These are phyloP conservation scores for Castanea crenata DNA, from an alignment of 306 rosid genomes.

Conservation along the genomic window DNA sequence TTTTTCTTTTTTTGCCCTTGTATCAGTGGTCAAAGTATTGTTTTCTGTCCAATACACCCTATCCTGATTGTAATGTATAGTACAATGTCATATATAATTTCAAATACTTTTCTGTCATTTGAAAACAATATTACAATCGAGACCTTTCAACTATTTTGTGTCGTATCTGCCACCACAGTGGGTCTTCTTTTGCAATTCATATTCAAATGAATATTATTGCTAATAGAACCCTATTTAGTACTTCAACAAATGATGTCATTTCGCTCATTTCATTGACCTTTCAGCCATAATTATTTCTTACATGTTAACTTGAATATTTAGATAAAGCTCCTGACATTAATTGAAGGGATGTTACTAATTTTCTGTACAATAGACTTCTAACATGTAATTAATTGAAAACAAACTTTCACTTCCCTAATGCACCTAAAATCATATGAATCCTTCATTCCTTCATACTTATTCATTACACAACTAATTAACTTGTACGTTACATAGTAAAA, in stretches of 20 bases:
- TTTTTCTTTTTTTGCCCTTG: not conserved
- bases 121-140: not conserved
- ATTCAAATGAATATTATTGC: not conserved
- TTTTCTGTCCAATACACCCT: not conserved
- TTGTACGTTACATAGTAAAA: too few relatives aligned
- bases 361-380: too few relatives aligned
- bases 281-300: not conserved
- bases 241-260: not conserved
- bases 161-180: not conserved
- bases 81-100: not conserved
- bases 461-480: too few relatives aligned
- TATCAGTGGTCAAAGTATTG: constrained; percentile 9
- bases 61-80: not conserved
- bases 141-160: not conserved
- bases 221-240: not conserved
- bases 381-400: too few relatives aligned
- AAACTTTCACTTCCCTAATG: too few relatives aligned
- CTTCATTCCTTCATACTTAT: too few relatives aligned
- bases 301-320: too few relatives aligned
- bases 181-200: not conserved
- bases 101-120: not conserved
- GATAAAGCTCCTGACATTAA: too few relatives aligned
- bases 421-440: too few relatives aligned
- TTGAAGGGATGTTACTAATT: too few relatives aligned
- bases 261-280: not conserved